A percentile compares a stretch with the other conserved stretches of the same genome.
Conservation (phyloP, 1,284 basidiomycete genomes). For the Cryptococcus sp. region DNA sequence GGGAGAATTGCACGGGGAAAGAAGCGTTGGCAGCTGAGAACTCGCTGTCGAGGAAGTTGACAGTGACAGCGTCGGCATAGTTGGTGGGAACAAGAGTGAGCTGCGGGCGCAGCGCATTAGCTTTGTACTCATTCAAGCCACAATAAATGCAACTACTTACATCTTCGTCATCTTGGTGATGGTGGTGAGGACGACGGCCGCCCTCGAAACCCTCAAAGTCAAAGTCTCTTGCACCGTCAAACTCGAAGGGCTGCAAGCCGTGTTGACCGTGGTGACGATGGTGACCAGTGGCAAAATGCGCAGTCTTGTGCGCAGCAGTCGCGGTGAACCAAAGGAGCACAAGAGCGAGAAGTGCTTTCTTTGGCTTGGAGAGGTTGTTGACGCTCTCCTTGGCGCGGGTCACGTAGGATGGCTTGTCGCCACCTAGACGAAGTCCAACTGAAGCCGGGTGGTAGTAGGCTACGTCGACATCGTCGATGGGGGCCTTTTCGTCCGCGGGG, state of each 20-base stretch:
- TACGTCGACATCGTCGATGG: constrained; percentile 2
- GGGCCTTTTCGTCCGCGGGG: constrained; percentile 18
- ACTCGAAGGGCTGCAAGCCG: neutral
- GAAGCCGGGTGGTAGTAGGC: constrained; percentile 14
- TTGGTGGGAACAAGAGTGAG: constrained; percentile 9
- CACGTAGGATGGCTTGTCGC: neutral
- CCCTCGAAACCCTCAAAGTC: neutral
- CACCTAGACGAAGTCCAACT: constrained; percentile 7
- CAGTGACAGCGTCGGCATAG: constrained; percentile 8
- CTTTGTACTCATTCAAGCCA: neutral
- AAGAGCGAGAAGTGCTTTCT: constrained; percentile 20
- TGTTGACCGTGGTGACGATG: constrained; percentile 7
- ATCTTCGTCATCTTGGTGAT: neutral
- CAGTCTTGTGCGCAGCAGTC: constrained; percentile 4
- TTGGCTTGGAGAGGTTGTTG: constrained; percentile 12
- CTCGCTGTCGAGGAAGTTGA: constrained; percentile 8
- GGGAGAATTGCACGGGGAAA: constrained; percentile 12
- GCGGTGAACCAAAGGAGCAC: constrained; percentile 12
- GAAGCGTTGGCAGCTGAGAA: constrained; percentile 27
- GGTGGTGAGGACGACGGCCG: neutral
- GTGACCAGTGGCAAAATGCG: constrained; percentile 3
- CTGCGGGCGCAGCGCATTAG: constrained; percentile 4
- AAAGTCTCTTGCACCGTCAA: neutral
- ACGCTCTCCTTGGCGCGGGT: constrained; percentile 6
- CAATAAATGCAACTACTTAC: neutral